These are phyloP conservation scores for Aureobasidium uvarum DNA, from an alignment of 2,329 filamentous ascomycete genomes.

Conservation along the genomic window DNA sequence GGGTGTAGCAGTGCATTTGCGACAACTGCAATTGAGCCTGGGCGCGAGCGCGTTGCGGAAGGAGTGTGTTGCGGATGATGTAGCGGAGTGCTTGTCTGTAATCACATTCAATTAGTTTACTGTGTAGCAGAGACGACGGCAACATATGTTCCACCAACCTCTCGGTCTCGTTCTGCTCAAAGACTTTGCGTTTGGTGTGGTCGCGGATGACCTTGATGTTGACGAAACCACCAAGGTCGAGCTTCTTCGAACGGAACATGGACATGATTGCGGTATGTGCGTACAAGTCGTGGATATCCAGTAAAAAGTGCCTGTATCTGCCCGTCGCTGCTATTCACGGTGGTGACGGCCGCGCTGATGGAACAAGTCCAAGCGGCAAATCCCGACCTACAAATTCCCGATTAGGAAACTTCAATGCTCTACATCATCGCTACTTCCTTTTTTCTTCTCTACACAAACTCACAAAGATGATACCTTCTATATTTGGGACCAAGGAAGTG, in stretches of 20 bases:
- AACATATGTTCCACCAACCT: constrained; percentile 34
- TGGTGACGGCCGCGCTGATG: constrained; percentile 2
- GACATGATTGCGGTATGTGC: constrained; percentile 35
- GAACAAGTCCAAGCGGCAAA: constrained; percentile 6
- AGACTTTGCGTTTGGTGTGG: constrained; percentile 94
- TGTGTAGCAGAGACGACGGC: too few relatives aligned
- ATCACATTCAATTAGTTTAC: not conserved
- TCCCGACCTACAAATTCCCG: constrained; percentile 4
- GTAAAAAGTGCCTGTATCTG: not conserved
- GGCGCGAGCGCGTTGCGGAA: constrained; percentile 76
- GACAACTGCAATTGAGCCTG: constrained; percentile 90
- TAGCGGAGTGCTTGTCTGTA: constrained; percentile 75
- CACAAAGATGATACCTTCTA: constrained; percentile 7
- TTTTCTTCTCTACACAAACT: not conserved
- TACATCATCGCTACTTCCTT: constrained; percentile 9
- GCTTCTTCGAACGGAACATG: constrained; percentile 84
- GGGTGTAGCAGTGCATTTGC: constrained; percentile 95
- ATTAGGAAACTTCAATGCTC: constrained; percentile 12
- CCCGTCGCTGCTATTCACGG: constrained; percentile 11
- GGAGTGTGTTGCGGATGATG: constrained; percentile 87
- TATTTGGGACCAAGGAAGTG: constrained; percentile 5
- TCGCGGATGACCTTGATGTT: constrained; percentile 88
- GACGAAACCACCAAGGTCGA: constrained; percentile 83
- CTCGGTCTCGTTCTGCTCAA: constrained; percentile 80
- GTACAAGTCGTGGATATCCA: not conserved